Evolutionary conservation across 2,329 filamentous ascomycete genomes (phyloP).

Genomic region (Coniochaeta hoffmannii): DNA sequence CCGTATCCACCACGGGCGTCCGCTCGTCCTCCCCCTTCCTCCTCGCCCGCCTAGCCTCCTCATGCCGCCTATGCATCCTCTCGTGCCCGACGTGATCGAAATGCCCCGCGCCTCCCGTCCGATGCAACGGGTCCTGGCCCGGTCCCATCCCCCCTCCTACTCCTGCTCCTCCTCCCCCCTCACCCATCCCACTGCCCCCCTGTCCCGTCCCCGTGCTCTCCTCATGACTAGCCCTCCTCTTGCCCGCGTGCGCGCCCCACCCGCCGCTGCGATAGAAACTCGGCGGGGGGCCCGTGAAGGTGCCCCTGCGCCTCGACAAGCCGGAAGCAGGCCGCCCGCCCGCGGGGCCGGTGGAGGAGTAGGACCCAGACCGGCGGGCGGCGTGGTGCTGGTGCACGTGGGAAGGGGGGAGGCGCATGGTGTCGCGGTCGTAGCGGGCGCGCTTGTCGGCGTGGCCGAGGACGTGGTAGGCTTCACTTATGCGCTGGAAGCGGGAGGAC

Average conservation of each 20-base stretch:
- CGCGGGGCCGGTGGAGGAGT: conserved; percentile 52
- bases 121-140: conserved; percentile 41
- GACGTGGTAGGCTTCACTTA: conserved; percentile 76
- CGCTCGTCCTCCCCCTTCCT: conserved; percentile 12
- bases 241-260: conserved; percentile 60
- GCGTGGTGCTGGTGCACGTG: conserved; percentile 23
- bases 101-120: conserved; percentile 56
- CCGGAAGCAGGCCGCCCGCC: conserved; percentile 76
- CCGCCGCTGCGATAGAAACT: conserved; percentile 80
- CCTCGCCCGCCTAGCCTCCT: conserved; percentile 39
- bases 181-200: conserved; percentile 31
- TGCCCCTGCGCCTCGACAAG: conserved; percentile 64
- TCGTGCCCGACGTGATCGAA: conserved; percentile 71
- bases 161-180: conserved; percentile 36
- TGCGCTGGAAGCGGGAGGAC: conserved; percentile 68
- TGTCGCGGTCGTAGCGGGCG: conserved; percentile 70
- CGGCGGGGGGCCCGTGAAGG: conserved; percentile 80
- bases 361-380: conserved; percentile 35
- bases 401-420: conserved; percentile 33
- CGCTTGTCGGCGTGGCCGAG: conserved; percentile 70
- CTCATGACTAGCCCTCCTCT: conserved; percentile 47
- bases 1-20: conserved; percentile 28
- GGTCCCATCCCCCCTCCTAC: conserved; percentile 49
- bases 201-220: conserved; percentile 22
- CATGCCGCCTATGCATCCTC: conserved; percentile 61